Base-by-base conservation (phyloP, 2,329 filamentous ascomycete species). In the Helotiales sp. region DNA sequence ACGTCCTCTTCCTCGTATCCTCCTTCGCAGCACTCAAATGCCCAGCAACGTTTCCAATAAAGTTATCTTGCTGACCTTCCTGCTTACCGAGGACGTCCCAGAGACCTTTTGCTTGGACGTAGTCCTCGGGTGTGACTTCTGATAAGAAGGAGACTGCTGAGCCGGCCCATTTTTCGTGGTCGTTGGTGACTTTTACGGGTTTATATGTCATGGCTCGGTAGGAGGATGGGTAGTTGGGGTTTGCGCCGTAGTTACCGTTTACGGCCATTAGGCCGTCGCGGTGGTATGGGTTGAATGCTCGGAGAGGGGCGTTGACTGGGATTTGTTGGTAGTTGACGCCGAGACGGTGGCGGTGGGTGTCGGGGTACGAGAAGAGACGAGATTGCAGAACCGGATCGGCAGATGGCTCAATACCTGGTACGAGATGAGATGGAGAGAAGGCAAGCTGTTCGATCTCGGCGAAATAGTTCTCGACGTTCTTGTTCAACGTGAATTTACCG, bases 251-350 rank as follows among this genome's bases (percentile, higher is more conserved):
- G 74, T 86, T 86, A 55, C 76, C 77, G 73, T 91, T 88, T 69
- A 84, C 77, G 57, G 85, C 82, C 87, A 91, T 91, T 58, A 72
- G 69, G 15, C 89, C 89, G 67, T 91, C 88, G 60, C 89, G 84
- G 71, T 91, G 87, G 78, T 85, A 89, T 62, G 88, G 88, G 65
- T 88, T 79, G 78, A 82, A 79, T n/a, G 76, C 76, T 74, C 68
- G 76, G 72, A 76, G 77, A 65, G 73, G 62, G 62, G 68, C 63
- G 55, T 74, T 72, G 59, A 83, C 77, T 0, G 82, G 82, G 2
- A 85, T 71, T 67, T 84, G 82, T 67, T 84, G 81, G 68, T 83
- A 84, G 72, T 85, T 85, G 62, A 74, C 75, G 27, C 82, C 82
- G 19, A 85, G 69, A 25, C 81, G 78, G 70, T 84, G 79, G 57